Evolutionary conservation across 257 asterid species (phyloP).

Genomic region (Asclepias syriaca): DNA sequence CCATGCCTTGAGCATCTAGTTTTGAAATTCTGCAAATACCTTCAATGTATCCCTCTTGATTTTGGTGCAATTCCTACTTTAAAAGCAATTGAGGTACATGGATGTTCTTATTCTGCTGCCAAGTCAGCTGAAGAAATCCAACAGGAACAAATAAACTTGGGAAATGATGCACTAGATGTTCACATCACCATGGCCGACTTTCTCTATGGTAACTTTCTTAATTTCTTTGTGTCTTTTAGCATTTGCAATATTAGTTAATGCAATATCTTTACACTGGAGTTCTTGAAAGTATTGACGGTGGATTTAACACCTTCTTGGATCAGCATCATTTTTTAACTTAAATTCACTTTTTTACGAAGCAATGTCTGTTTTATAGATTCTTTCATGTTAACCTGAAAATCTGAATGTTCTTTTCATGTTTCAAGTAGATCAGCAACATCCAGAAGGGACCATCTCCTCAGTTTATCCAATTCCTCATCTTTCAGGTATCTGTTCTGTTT

Average conservation of each 20-base stretch:
- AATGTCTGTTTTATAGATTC: not conserved
- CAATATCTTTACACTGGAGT: no score
- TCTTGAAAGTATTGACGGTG: no score
- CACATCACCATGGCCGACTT: not conserved
- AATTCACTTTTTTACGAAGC: not conserved
- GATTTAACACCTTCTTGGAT: not conserved
- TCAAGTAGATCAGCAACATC: no score
- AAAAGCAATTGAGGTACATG: not conserved
- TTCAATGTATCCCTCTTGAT: not conserved
- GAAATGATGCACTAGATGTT: not conserved
- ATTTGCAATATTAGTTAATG: not conserved
- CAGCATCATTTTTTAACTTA: not conserved
- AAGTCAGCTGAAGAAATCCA: not conserved
- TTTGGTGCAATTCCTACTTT: not conserved
- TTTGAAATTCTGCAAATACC: not conserved
- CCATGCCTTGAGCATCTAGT: not conserved
- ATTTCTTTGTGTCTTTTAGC: not conserved
- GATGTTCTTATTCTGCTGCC: not conserved
- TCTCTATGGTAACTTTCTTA: not conserved
- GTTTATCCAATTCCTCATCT: no score
- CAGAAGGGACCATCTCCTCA: no score
- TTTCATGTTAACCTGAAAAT: no score
- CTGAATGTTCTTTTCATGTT: no score
- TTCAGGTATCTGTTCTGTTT: no score
- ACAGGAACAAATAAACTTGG: not conserved